Evolutionary conservation across 208 protist genomes (phyloP), one percentile per base, ranked within the genome.

Genomic region (Acanthamoeba lenticulata): DNA sequence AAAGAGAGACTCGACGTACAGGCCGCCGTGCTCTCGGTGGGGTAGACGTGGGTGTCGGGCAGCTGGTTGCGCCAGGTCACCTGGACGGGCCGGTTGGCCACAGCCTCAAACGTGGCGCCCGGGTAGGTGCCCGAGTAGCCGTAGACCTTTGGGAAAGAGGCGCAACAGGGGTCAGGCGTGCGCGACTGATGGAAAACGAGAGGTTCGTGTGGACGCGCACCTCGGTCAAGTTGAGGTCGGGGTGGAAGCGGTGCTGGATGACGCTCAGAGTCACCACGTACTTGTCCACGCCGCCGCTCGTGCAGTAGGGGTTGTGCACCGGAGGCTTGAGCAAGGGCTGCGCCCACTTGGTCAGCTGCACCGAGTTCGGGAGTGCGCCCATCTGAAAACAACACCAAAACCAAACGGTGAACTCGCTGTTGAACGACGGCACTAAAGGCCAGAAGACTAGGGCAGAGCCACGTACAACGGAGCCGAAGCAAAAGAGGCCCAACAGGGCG

Each of bases 261-360:
- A 36, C 47, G 36, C 27, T 32, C 83, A 67, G 62, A 24, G 42
- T 62, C 27, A 90, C 49, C 5, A 34, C 36, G 40, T 90, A 90
- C 27, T 40, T 40, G 36, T 90, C 83, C 24, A 47, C 29, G 1
- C 57, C 83, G 13, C 38, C 17, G 1, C 52, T 27, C 3, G 47
- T 90, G n/a, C 36, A 38, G 34, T 49, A 72, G 49, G 83, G 83
- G 13, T 7, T 7, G 29, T 27, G 36, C 83, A 90, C 83, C 0
- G 83, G 83, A 4, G 83, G 83, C 83, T 90, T 90, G 36, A 40
- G 15, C 47, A 90, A 32, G 2, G 83, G 52, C 47, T 90, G 83
- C 15, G 38, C 83, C 83, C 83, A 90, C 83, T 90, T 90, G 11
- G 52, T 19, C 24, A 90, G 65, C 6, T 17, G 32, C 11, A 74